Base-by-base conservation (phyloP, 139 green algal species). In the Chlamydomonas incerta region DNA sequence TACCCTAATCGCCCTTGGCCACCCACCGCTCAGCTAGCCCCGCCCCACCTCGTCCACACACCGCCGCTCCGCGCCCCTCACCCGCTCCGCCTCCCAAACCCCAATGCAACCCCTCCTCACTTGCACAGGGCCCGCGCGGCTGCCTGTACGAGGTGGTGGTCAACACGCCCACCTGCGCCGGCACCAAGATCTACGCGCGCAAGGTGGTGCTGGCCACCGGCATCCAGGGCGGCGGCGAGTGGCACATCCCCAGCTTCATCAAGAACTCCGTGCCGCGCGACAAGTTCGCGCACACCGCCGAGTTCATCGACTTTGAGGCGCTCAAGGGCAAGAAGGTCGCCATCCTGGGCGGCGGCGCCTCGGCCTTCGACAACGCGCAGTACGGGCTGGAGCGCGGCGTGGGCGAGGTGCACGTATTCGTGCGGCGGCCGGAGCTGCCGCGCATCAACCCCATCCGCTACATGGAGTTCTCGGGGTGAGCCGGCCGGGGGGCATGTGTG, bases 191-290 rank as follows among this genome's bases (percentile, higher is more conserved):
- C 55, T 62, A 62, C 55, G 21, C 55, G 17, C 55, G 55, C 55
- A 37, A 85, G 79, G 85, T 92, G 34, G 88, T 92, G 31, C 85
- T 92, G 24, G 88, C 88, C 33, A 92, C 88, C 5, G 88, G 88
- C 50, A 92, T 92, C 62, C 88, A 92, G 81, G 88, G 88, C 35
- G 88, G 88, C 70, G 88, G 88, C 62, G 88, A 92, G 81, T 92
- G 88, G 88, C 88, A 92, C 63, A 70, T 92, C 11, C 88, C 88
- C 33, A 46, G 35, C 23, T 81, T 92, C 31, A 84, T 92, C 10
- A 62, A 87, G 41, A 67, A 50, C 21, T 2, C 26, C 24, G 46
- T 90, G 33, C 85, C 85, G 9, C n/a, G 21, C 1, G 20, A 28
- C 18, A 84, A 84, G 11, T 92, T 85, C 69, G 88, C 85, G 0